Percentiles rank a stretch among this genome's conserved stretches.
Evolutionary conservation across 2,329 filamentous ascomycete genomes (phyloP).

Genomic region (Microcera coccophila): DNA sequence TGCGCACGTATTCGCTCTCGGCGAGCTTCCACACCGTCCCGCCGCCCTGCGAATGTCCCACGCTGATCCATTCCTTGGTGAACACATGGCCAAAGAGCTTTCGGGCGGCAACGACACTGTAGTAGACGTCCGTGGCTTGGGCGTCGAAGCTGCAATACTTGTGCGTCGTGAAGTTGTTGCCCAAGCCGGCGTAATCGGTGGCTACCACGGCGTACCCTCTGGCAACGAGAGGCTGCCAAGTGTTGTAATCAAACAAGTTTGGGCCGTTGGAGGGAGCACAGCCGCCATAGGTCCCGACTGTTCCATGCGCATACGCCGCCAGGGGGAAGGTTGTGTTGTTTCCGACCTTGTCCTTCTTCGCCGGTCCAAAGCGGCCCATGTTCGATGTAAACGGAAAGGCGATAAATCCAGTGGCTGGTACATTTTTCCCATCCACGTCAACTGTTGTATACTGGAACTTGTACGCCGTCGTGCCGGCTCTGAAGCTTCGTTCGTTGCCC

Average conservation of each 20-base stretch:
- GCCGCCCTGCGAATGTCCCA: conserved; percentile 10
- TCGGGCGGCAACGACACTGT: conserved; percentile 9
- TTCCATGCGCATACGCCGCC: conserved; percentile 16
- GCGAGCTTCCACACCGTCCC: conserved; percentile 7
- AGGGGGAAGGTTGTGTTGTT: conserved; percentile 2
- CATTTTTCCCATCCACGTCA: conserved; percentile 9
- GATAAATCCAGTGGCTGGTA: conserved; percentile 16
- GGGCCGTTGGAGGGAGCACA: conserved; percentile 16
- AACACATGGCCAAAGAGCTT: not conserved
- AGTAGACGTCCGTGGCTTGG: conserved; percentile 15
- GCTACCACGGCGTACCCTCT: conserved; percentile 17
- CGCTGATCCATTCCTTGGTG: conserved; percentile 5
- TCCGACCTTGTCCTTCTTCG: too few relatives aligned
- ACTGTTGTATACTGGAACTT: conserved; percentile 18
- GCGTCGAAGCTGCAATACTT: conserved; percentile 14
- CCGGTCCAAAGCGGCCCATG: too few relatives aligned
- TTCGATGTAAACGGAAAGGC: conserved; percentile 4
- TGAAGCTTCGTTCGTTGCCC: conserved; percentile 2
- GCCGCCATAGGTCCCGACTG: conserved; percentile 10
- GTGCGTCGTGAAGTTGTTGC: conserved; percentile 17
- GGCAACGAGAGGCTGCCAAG: conserved; percentile 10
- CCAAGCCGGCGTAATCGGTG: conserved; percentile 21
- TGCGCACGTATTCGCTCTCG: too few relatives aligned
- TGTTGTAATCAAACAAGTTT: conserved; percentile 10
- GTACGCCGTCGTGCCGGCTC: conserved; percentile 11